A percentile compares a stretch with the other conserved stretches of the same genome.
Conservation (phyloP, 495 filamentous ascomycete genomes). For the Melanomma pulvis-pyrius region DNA sequence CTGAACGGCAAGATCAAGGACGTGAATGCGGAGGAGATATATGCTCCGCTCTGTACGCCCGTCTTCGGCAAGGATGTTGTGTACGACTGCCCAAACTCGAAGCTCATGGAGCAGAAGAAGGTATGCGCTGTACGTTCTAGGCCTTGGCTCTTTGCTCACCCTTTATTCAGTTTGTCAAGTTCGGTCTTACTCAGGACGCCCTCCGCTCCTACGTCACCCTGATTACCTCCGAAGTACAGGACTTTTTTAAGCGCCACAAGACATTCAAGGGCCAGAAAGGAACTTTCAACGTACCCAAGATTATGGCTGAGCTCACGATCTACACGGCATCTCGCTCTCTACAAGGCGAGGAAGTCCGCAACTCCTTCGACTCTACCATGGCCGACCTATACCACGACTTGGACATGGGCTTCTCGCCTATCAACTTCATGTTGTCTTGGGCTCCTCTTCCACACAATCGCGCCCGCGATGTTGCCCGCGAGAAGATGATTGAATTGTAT, state of each 20-base stretch:
- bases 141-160: background rate
- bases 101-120: conserved; percentile 73
- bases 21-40: conserved; percentile 67
- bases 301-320: conserved; percentile 65
- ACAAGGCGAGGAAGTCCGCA: conserved; percentile 67
- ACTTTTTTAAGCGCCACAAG: conserved; percentile 54
- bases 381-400: conserved; percentile 68
- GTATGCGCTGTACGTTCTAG: conserved; percentile 24
- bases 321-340: conserved; percentile 68
- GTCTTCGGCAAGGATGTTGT: conserved; percentile 67
- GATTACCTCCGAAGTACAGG: conserved; percentile 56
- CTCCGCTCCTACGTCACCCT: conserved; percentile 64
- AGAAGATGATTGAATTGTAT: conserved; percentile 61
- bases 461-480: conserved; percentile 60
- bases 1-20: conserved; percentile 64
- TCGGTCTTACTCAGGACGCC: conserved; percentile 64
- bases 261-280: conserved; percentile 54
- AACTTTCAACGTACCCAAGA: conserved; percentile 56
- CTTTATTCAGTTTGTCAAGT: conserved; percentile 62
- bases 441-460: conserved; percentile 65
- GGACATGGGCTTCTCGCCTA: conserved; percentile 65
- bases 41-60: conserved; percentile 62
- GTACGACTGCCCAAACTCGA: conserved; percentile 67
- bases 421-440: conserved; percentile 69
- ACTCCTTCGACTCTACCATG: conserved; percentile 62